These are phyloP conservation scores for Cordia subcordata DNA, from an alignment of 257 asterid genomes.

Conservation along the genomic window DNA sequence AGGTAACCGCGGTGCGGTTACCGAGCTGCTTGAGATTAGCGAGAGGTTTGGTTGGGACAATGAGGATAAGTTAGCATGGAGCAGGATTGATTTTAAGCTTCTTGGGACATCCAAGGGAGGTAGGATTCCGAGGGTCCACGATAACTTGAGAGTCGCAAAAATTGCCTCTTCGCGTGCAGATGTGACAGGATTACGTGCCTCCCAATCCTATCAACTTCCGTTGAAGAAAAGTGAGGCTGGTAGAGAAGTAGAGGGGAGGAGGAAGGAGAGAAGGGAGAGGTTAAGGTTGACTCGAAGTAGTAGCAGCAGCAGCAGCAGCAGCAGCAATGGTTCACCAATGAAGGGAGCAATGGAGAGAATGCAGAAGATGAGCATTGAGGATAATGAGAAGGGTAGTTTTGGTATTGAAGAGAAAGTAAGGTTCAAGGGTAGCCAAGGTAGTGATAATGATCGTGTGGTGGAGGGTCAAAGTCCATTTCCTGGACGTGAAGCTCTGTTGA, in stretches of 20 bases:
- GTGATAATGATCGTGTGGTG: neutral
- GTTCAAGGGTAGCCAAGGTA: slow-evolving; percentile 1
- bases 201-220: neutral
- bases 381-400: slow-evolving; percentile 5
- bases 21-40: slow-evolving; percentile 59
- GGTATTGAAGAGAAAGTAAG: neutral
- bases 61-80: slow-evolving; percentile 67
- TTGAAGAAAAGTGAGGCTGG: neutral
- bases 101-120: slow-evolving; percentile 76
- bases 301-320: neutral
- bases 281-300: slow-evolving; percentile 22
- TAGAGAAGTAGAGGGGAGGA: slow-evolving; percentile 9
- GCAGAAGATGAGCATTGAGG: slow-evolving; percentile 7
- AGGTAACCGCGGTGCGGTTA: slow-evolving; percentile 29
- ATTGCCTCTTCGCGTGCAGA: neutral
- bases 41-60: slow-evolving; percentile 77
- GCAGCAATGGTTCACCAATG: too few species aligned
- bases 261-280: slow-evolving; percentile 54
- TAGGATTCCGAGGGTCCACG: slow-evolving; percentile 54
- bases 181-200: neutral
- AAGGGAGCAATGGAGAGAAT: neutral
- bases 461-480: slow-evolving; percentile 42
- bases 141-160: neutral
- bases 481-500: slow-evolving; percentile 54
- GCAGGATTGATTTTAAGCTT: slow-evolving; percentile 54